phyloP scores from a whole-genome alignment of 2,329 filamentous ascomycete species.

The Botrytis hyacinthi region DNA sequence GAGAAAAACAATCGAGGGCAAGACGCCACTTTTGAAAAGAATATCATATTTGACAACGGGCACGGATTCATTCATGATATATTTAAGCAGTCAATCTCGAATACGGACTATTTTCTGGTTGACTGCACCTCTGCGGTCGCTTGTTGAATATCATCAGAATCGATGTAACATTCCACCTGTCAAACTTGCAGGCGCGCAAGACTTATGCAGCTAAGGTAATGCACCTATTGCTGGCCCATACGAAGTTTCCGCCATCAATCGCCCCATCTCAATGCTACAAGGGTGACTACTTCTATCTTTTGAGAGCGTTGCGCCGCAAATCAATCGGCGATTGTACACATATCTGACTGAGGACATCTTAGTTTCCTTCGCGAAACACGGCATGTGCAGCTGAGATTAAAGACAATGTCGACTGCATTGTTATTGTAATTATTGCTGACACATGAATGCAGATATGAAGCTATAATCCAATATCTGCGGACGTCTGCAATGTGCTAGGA shows the following conservation, averaged over 20 bases:
- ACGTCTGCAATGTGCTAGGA: not conserved
- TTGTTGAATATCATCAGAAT: not conserved
- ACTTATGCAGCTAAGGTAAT: not conserved
- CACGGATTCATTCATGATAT: conserved; percentile 14
- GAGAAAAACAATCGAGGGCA: not conserved
- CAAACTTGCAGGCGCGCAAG: conserved; percentile 1
- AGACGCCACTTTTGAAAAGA: not conserved
- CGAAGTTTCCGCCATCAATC: not conserved
- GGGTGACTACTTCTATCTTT: not conserved
- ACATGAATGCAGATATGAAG: not conserved
- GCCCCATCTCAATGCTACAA: not conserved
- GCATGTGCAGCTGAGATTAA: not conserved
- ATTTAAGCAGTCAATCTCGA: conserved; percentile 6
- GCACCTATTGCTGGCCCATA: not conserved
- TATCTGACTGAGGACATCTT: not conserved
- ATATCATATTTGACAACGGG: conserved; percentile 3
- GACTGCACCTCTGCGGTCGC: not conserved
- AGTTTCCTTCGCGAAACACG: not conserved
- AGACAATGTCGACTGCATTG: not conserved
- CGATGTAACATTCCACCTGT: conserved; percentile 9
- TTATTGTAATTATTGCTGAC: not conserved
- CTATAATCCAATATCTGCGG: not conserved
- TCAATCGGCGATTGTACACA: conserved; percentile 5
- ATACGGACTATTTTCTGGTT: not conserved
- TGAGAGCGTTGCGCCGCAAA: not conserved